phyloP scores from a whole-genome alignment of 2,329 filamentous ascomycete species.

The Xylariaceae sp. region DNA sequence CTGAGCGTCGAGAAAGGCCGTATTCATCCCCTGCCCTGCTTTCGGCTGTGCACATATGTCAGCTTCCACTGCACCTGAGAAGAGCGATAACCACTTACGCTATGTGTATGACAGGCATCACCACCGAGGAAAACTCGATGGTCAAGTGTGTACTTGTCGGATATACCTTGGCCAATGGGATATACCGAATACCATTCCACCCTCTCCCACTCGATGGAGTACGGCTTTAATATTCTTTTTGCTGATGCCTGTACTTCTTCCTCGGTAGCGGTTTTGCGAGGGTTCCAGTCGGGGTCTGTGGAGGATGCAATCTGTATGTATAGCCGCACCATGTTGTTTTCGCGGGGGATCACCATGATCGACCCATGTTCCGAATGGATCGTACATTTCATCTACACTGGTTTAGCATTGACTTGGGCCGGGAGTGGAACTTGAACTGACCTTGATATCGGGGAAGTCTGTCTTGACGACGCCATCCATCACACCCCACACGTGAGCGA shows the following conservation, averaged over 20 bases:
- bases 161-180: slow-evolving; percentile 68
- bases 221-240: slow-evolving; percentile 60
- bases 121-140: slow-evolving; percentile 69
- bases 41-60: slow-evolving; percentile 54
- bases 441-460: slow-evolving; percentile 72
- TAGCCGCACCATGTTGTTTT: slow-evolving; percentile 57
- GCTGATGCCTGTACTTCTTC: slow-evolving; percentile 60
- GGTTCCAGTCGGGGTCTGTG: slow-evolving; percentile 55
- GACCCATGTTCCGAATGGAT: slow-evolving; percentile 70
- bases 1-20: slow-evolving; percentile 71
- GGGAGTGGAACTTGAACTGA: slow-evolving; percentile 24
- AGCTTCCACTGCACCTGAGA: neutral
- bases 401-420: slow-evolving; percentile 37
- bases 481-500: slow-evolving; percentile 68
- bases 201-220: slow-evolving; percentile 60
- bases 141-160: slow-evolving; percentile 61
- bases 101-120: slow-evolving; percentile 76
- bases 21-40: slow-evolving; percentile 77
- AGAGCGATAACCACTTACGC: slow-evolving; percentile 41
- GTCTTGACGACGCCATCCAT: slow-evolving; percentile 69
- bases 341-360: slow-evolving; percentile 72
- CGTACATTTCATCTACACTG: slow-evolving; percentile 61
- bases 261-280: slow-evolving; percentile 57
- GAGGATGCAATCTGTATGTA: slow-evolving; percentile 64
- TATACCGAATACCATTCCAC: slow-evolving; percentile 74